Evolutionary conservation across 345 rosid genomes (phyloP).

Genomic region (Salix arbutifolia): DNA sequence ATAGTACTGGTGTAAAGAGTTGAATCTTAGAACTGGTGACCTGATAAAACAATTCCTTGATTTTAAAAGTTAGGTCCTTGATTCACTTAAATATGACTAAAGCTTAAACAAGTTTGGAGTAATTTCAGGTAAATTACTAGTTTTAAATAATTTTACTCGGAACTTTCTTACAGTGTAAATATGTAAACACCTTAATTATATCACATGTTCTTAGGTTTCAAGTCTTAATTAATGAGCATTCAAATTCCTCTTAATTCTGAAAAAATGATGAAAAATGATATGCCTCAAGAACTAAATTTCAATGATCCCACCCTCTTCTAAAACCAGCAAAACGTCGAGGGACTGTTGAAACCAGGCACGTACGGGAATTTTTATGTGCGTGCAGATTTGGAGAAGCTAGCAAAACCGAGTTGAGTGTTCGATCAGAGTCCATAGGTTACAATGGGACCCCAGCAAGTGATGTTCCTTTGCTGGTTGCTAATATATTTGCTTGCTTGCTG

Average conservation of each 20-base stretch:
- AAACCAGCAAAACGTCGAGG: not conserved
- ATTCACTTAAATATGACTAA: too few relatives aligned
- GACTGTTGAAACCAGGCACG: too few relatives aligned
- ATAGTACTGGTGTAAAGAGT: not conserved
- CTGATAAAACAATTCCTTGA: not conserved
- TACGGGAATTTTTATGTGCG: too few relatives aligned
- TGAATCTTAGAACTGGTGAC: not conserved
- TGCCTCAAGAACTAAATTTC: not conserved
- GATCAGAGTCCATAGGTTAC: not conserved
- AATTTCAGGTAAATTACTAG: not conserved
- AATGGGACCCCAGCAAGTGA: not conserved
- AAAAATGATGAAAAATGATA: too few relatives aligned
- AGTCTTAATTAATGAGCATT: not conserved
- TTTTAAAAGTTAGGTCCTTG: too few relatives aligned
- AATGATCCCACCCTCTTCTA: not conserved
- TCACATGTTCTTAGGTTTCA: not conserved
- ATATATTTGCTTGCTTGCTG: not conserved
- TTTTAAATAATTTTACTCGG: not conserved
- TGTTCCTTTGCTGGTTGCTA: not conserved
- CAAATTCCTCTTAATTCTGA: not conserved
- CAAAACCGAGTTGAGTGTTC: not conserved
- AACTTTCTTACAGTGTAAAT: not conserved
- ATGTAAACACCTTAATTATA: not conserved
- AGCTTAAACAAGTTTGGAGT: not conserved
- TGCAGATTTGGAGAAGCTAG: too few relatives aligned